Base-by-base conservation (phyloP, 2,329 filamentous ascomycete genomes). In the Aspergillus sp. region DNA sequence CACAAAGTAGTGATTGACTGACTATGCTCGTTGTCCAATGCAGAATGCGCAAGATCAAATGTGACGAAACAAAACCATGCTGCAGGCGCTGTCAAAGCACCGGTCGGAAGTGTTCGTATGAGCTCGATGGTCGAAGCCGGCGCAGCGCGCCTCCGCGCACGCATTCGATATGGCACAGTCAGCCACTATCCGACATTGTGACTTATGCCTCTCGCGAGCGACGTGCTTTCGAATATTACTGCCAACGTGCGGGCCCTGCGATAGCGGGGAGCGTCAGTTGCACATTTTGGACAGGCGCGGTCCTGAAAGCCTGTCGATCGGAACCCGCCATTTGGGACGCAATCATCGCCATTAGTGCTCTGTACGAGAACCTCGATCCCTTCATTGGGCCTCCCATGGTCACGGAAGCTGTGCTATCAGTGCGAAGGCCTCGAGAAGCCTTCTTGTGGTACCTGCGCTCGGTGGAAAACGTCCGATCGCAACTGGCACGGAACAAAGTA, bases 401-500 rank as follows among this genome's bases (percentile, higher is more conserved):
- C 26, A 30, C 26, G 26, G 26, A 30, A 30, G 26, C 9, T 30
- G 26, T 30, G 26, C 26, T 30, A 30, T 30, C 26, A 30, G 26
- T 30, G 26, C 26, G 26, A 30, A 30, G 26, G 26, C 60, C 52
- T 60, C 3, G 50, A 47, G 65, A 69, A 19, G 65, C 65, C 0
- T 35, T 70, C 43, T 45, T 36, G 10, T 70, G 66, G 67, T 70
- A 70, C 52, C 59, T 65, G 4, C 66, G 67, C 16, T 64, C 66
- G 6, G 53, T 70, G 10, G 62, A 65, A 42, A 52, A 54, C 17
- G 43, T 70, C 26, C 64, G 63, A 3, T 49, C 51, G 46, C 55
- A 60, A 8, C 64, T 70, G 32, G 57, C 60, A 14, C 52, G 57
- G 3, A 63, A 66, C 3, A 49, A 33, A 11, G 43, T 67, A 4